Evolutionary conservation across 2,329 filamentous ascomycete genomes (phyloP), one percentile per base, ranked within the genome.

Genomic region (Colletotrichum lindemuthianum): DNA sequence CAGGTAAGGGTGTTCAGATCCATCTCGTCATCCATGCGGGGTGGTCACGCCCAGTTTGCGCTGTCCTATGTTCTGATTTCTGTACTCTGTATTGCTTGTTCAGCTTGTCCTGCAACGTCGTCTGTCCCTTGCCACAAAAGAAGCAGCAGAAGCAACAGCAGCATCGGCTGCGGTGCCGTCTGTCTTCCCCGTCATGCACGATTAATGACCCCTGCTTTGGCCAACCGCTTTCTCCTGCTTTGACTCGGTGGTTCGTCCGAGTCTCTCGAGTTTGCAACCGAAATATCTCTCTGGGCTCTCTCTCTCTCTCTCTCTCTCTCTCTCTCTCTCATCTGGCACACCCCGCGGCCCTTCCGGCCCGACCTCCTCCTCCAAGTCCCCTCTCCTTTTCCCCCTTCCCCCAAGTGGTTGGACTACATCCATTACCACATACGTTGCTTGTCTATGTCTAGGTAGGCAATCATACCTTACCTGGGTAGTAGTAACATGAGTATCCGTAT

Each of bases 311-410:
- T 51, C n/a, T 33, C 40, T 13, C 39, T 47, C 44, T 6, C 4
- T 12, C 44, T 47, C 40, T 12, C 7, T n/a, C 41, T 44, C 24
- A n/a, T 34, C 45, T 33, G 32, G 24, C 24, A 24, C 44, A 48
- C 24, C 37, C 58, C 60, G 50, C 51, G 51, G 51, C 34, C 36
- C 32, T 44, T 41, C 58, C 51, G 45, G 40, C 51, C 61, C 48
- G 55, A 45, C 61, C 51, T 65, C 50, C 15, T 59, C 37, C 50
- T 60, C 5, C 24, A 24, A 39, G 61, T 61, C 47, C 52, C 12
- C 51, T 61, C 41, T 45, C 58, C 37, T 45, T 47, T 65, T 65
- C 43, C 24, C 48, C 16, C n/a, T 15, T 50, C 36, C 32, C 47
- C 55, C 50, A 45, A 40, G 37, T 61, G 58, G 61, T 61, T 52